These are phyloP conservation scores for Russula virescens DNA, from an alignment of 768 basidiomycete genomes.

Conservation along the genomic window DNA sequence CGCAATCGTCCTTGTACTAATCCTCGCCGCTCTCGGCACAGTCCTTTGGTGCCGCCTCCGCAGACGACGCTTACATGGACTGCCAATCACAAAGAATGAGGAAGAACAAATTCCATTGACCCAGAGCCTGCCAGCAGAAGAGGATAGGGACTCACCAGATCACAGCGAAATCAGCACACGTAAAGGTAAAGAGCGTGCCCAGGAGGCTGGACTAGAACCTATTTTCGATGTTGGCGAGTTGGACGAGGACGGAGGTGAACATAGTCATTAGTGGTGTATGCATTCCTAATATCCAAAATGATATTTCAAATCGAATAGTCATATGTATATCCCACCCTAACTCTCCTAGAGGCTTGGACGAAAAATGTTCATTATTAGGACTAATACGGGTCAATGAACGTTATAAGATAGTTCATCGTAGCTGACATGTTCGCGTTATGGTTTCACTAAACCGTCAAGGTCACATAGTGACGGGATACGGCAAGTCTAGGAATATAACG, in stretches of 20 bases:
- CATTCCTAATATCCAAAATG: background rate
- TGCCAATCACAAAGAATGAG: slow-evolving; percentile 35
- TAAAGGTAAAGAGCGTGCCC: slow-evolving; percentile 36
- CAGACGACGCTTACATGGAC: slow-evolving; percentile 35
- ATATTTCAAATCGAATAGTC: background rate
- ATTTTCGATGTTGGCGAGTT: slow-evolving; percentile 45
- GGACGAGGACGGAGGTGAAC: slow-evolving; percentile 35
- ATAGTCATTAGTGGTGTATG: background rate
- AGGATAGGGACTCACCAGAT: slow-evolving; percentile 23
- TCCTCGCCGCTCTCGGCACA: slow-evolving; percentile 58
- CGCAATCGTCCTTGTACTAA: slow-evolving; percentile 72
- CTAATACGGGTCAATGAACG: background rate
- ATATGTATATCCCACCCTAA: no score
- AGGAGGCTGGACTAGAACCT: slow-evolving; percentile 29
- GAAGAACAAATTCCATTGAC: slow-evolving; percentile 75
- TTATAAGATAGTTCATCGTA: background rate
- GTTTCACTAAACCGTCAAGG: slow-evolving; percentile 79
- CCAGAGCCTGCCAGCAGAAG: slow-evolving; percentile 29
- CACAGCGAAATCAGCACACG: slow-evolving; percentile 21
- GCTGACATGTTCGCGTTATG: slow-evolving; percentile 61
- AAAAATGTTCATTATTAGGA: background rate
- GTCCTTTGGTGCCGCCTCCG: slow-evolving; percentile 78
- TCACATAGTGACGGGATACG: slow-evolving; percentile 74
- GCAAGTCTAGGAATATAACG: slow-evolving; percentile 83
- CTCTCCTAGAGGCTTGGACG: background rate